Percentiles rank a stretch among this genome's conserved stretches.
Evolutionary conservation across 1,284 basidiomycete species (phyloP).

Genomic region (Cryptococcus sp.): DNA sequence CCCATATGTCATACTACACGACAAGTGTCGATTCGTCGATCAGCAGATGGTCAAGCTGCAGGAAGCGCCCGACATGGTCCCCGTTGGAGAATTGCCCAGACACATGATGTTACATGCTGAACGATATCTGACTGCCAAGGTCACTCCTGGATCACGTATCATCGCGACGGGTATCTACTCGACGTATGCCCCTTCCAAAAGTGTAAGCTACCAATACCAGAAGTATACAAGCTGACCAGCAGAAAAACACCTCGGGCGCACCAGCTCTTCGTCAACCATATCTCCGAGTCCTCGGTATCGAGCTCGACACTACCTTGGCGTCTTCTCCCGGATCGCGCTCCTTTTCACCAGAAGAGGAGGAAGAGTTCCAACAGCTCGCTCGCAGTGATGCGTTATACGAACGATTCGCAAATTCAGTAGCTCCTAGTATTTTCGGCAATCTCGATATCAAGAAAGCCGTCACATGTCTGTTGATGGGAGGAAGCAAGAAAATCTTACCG

Average conservation of each 20-base stretch:
- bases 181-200: constrained; percentile 79
- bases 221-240: constrained; percentile 2
- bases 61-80: constrained; percentile 99
- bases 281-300: constrained; percentile 86
- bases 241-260: constrained; percentile 66
- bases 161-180: constrained; percentile 97
- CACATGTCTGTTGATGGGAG: constrained; percentile 89
- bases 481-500: constrained; percentile 95
- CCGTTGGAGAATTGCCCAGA: constrained; percentile 93
- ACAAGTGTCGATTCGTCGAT: constrained; percentile 90
- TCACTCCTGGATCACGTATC: constrained; percentile 90
- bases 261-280: constrained; percentile 91
- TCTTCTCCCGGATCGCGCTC: constrained; percentile 62
- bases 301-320: constrained; percentile 63
- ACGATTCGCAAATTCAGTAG: constrained; percentile 88
- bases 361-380: constrained; percentile 85
- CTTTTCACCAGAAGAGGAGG: constrained; percentile 94
- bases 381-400: constrained; percentile 89
- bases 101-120: constrained; percentile 94
- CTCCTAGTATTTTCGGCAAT: constrained; percentile 95
- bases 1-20: constrained; percentile 93
- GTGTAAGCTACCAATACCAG: constrained; percentile 52
- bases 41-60: constrained; percentile 96
- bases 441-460: constrained; percentile 99
- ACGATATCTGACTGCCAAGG: constrained; percentile 76